Conservation (phyloP, 306 rosid species). For the Cyclanthera cordifolia region DNA sequence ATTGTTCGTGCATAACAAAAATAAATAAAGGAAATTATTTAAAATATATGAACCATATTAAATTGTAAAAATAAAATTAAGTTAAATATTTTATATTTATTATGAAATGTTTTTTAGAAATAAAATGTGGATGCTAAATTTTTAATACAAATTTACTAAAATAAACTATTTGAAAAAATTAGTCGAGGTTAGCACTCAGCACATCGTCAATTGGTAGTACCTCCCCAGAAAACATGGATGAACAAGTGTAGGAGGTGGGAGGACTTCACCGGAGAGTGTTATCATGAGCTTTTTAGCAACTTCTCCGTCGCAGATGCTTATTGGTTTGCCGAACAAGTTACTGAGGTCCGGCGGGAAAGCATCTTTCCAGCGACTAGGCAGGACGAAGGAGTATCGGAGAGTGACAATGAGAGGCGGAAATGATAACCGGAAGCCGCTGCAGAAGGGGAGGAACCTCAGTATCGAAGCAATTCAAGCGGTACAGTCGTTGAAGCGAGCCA, state of each 20-base stretch:
- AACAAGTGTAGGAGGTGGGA: background rate
- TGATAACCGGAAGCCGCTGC: conserved; percentile 37
- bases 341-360: background rate
- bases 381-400: conserved; percentile 6
- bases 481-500: conserved; percentile 34
- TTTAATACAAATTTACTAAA: too few species aligned
- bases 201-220: too few species aligned
- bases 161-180: too few species aligned
- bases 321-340: background rate
- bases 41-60: too few species aligned
- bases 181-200: too few species aligned
- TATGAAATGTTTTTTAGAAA: too few species aligned
- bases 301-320: background rate
- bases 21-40: too few species aligned
- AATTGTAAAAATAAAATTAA: too few species aligned
- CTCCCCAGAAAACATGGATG: background rate
- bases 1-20: too few species aligned
- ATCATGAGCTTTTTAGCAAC: conserved; percentile 6
- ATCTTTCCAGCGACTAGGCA: background rate
- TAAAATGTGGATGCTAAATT: too few species aligned
- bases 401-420: conserved; percentile 36
- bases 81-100: too few species aligned
- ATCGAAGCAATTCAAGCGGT: conserved; percentile 44
- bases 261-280: background rate
- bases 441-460: conserved; percentile 48